Conservation (phyloP, 2,329 filamentous ascomycete species). For the Huntiella bhutanensis region DNA sequence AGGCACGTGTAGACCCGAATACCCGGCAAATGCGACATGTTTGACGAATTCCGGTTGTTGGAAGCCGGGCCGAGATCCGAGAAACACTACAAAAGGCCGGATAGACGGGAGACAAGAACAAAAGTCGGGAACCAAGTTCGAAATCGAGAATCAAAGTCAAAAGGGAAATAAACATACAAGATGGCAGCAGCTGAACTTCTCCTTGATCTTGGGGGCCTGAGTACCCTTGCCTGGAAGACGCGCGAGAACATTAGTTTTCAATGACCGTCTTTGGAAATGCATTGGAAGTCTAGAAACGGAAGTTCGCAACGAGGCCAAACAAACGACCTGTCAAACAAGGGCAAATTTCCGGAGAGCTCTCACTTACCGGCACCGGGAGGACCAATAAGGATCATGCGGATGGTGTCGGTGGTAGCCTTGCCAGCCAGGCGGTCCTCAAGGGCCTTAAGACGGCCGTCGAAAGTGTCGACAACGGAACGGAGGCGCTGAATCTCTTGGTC, state of each 20-base stretch:
- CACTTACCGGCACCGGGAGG: constrained; percentile 84
- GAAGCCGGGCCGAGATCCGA: neutral
- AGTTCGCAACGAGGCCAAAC: constrained; percentile 1
- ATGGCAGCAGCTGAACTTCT: constrained; percentile 94
- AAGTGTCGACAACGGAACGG: constrained; percentile 62
- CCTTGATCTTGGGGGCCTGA: constrained; percentile 94
- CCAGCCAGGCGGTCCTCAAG: constrained; percentile 57
- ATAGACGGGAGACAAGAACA: too few relatives aligned
- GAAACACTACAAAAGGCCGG: neutral
- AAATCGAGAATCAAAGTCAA: neutral
- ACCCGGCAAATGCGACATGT: neutral
- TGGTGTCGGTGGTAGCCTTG: constrained; percentile 38
- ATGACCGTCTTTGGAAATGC: too few relatives aligned
- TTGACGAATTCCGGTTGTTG: neutral
- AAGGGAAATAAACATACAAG: constrained; percentile 35
- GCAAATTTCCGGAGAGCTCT: neutral
- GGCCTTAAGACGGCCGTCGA: constrained; percentile 71
- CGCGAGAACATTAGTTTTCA: too few relatives aligned
- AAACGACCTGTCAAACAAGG: neutral
- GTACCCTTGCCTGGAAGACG: constrained; percentile 72
- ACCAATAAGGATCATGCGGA: constrained; percentile 96
- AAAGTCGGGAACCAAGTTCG: neutral
- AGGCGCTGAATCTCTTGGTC: constrained; percentile 71
- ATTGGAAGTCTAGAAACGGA: neutral
- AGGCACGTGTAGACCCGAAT: neutral